phyloP scores from a whole-genome alignment of 306 rosid species.

The Casuarina glauca region DNA sequence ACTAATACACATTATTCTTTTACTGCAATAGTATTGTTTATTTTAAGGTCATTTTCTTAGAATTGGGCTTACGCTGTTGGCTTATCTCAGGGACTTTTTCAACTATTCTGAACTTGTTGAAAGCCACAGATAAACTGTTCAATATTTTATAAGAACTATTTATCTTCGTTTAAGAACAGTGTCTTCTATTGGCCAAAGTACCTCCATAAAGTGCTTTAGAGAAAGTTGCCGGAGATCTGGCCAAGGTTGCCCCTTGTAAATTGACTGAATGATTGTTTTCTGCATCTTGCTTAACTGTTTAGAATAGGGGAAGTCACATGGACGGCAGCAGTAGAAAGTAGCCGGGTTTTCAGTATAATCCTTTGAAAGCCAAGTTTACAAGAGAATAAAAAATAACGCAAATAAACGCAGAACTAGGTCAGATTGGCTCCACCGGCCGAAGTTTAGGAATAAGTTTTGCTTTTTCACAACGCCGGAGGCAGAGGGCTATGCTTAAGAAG shows the following conservation, averaged over 20 bases:
- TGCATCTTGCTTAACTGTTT: background rate
- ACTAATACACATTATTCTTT: background rate
- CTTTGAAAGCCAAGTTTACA: background rate
- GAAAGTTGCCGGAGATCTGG: background rate
- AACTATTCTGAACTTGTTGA: background rate
- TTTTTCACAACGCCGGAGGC: background rate
- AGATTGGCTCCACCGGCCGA: background rate
- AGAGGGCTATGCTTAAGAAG: too few species aligned
- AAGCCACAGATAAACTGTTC: background rate
- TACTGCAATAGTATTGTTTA: background rate
- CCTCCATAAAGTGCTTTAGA: background rate
- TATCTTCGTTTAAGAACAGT: background rate
- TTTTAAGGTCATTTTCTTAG: conserved; percentile 24
- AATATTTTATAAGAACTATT: background rate
- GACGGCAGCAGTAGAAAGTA: background rate
- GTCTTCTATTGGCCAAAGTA: background rate
- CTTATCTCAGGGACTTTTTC: background rate
- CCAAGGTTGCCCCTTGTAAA: background rate
- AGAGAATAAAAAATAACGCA: background rate
- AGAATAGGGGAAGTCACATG: background rate
- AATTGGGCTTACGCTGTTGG: background rate
- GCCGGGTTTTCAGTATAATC: background rate
- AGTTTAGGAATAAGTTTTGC: background rate
- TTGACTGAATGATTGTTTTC: background rate
- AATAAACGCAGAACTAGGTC: background rate